These are phyloP conservation scores for Colletotrichum tanaceti DNA, from an alignment of 2,329 filamentous ascomycete species.

Conservation along the genomic window DNA sequence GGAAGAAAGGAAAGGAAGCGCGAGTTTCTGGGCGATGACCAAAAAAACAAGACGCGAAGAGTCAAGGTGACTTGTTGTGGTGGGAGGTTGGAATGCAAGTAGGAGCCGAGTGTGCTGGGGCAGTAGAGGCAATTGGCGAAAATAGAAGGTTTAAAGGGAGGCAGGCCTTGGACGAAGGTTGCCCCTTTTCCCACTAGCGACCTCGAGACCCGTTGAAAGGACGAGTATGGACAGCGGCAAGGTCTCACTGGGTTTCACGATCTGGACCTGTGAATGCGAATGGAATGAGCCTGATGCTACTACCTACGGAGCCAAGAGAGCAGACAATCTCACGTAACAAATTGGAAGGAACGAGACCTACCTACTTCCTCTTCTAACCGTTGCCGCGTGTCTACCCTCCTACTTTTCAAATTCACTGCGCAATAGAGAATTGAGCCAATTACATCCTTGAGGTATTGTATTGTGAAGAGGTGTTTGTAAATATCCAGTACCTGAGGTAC, in stretches of 20 bases:
- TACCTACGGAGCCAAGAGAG: constrained; percentile 9
- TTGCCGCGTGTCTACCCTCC: neutral
- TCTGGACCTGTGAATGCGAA: neutral
- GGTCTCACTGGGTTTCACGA: constrained; percentile 32
- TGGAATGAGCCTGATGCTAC: constrained; percentile 23
- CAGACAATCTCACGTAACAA: neutral
- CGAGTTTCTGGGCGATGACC: constrained; percentile 14
- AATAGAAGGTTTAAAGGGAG: constrained; percentile 39
- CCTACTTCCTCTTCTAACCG: neutral
- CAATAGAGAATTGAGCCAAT: neutral
- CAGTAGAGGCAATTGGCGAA: constrained; percentile 20
- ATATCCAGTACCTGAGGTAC: too few species aligned
- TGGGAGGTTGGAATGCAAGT: constrained; percentile 35
- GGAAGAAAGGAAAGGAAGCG: constrained; percentile 37
- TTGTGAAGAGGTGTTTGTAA: neutral
- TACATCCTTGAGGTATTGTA: neutral
- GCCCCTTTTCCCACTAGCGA: constrained; percentile 21
- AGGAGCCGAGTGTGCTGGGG: constrained; percentile 9
- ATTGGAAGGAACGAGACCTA: constrained; percentile 21
- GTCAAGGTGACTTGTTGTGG: constrained; percentile 33
- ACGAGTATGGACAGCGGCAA: constrained; percentile 19
- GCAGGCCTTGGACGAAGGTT: constrained; percentile 23
- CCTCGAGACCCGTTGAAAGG: constrained; percentile 29
- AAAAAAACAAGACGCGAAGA: constrained; percentile 30
- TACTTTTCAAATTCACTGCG: neutral